Percentiles rank a stretch among this genome's conserved stretches.
Conservation (phyloP, 768 basidiomycete genomes). For the Lepiota brunneoincarnata region DNA sequence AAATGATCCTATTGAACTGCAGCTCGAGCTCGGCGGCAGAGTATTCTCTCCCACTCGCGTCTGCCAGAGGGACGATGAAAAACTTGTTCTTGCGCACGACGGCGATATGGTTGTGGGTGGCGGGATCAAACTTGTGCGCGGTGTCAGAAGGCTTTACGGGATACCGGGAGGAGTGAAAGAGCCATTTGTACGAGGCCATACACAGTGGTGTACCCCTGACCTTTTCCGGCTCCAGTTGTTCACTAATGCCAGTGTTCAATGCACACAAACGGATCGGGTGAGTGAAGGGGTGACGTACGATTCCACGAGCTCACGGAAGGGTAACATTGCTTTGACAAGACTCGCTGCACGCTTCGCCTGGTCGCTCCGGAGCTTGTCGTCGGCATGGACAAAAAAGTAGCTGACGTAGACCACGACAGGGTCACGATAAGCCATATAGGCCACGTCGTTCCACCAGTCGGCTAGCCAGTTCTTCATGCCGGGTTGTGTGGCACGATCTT, state of each 20-base stretch:
- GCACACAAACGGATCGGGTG: not conserved
- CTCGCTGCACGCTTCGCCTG: conserved; percentile 77
- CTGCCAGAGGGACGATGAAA: conserved; percentile 74
- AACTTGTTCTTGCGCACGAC: conserved; percentile 91
- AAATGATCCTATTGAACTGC: conserved; percentile 70
- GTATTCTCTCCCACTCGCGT: conserved; percentile 63
- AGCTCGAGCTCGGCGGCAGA: conserved; percentile 81
- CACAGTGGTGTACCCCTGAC: conserved; percentile 74
- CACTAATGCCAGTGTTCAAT: conserved; percentile 33
- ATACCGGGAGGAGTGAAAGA: conserved; percentile 94
- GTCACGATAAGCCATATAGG: conserved; percentile 86
- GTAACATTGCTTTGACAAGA: conserved; percentile 80
- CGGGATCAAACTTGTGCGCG: conserved; percentile 75
- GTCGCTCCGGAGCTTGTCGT: conserved; percentile 51
- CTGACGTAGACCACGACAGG: conserved; percentile 90
- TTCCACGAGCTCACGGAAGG: conserved; percentile 83
- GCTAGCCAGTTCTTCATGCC: conserved; percentile 78
- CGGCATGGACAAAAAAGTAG: conserved; percentile 91
- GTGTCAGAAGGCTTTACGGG: conserved; percentile 83
- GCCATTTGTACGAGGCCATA: conserved; percentile 95
- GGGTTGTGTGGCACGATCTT: conserved; percentile 66
- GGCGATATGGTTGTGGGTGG: conserved; percentile 80
- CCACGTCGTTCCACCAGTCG: conserved; percentile 97
- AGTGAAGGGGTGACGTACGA: conserved; percentile 44
- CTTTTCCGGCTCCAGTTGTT: conserved; percentile 85